These are phyloP conservation scores for Fusarium fujikuroi DNA, from an alignment of 2,329 filamentous ascomycete species.

Conservation along the genomic window DNA sequence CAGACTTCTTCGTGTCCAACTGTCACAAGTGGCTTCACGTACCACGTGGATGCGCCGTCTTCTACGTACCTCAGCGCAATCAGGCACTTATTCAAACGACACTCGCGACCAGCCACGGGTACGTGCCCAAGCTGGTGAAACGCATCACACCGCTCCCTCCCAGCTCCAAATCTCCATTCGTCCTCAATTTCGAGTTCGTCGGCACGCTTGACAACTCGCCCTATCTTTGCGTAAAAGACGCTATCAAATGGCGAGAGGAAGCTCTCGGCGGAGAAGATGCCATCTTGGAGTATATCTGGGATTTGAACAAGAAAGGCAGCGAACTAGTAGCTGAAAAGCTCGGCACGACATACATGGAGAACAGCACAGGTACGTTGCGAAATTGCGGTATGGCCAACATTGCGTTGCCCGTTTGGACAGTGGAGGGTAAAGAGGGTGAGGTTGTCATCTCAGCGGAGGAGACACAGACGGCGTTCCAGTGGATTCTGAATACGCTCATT, in stretches of 20 bases:
- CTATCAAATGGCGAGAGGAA: constrained; percentile 75
- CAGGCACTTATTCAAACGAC: constrained; percentile 79
- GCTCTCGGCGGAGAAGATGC: constrained; percentile 78
- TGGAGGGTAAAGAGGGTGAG: constrained; percentile 44
- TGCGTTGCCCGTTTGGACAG: constrained; percentile 70
- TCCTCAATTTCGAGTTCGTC: constrained; percentile 78
- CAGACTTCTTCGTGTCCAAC: constrained; percentile 90
- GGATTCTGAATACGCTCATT: constrained; percentile 66
- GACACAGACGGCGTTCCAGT: constrained; percentile 59
- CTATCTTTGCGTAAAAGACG: constrained; percentile 77
- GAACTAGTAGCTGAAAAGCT: constrained; percentile 69
- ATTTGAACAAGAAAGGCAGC: constrained; percentile 72
- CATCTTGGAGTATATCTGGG: constrained; percentile 71
- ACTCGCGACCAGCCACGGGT: constrained; percentile 84
- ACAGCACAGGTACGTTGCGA: constrained; percentile 68
- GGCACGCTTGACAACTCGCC: constrained; percentile 80
- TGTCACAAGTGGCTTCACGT: constrained; percentile 91
- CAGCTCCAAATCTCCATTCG: constrained; percentile 66
- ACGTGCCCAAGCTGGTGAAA: constrained; percentile 58
- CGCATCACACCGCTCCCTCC: constrained; percentile 56
- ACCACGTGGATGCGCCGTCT: constrained; percentile 81
- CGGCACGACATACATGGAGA: constrained; percentile 78
- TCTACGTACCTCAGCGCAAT: constrained; percentile 82
- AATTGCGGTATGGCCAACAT: constrained; percentile 80
- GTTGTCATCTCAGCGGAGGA: constrained; percentile 48